Conservation (phyloP, 805 yeast species). For the Clavispora carvajalis region DNA sequence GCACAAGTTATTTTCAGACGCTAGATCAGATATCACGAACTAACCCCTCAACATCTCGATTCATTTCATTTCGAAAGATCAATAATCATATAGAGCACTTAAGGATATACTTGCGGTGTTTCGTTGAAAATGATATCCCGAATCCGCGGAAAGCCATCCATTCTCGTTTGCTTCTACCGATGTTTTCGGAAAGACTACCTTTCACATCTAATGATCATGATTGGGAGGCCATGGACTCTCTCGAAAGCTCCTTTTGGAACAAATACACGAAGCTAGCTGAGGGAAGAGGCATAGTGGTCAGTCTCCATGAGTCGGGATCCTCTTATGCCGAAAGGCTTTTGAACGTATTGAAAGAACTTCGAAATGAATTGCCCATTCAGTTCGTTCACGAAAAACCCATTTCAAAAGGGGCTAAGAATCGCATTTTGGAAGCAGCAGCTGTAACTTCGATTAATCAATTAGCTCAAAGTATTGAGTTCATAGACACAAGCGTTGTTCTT, state of each 20-base stretch:
- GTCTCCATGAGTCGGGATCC: constrained; percentile 10
- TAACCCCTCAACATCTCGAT: constrained; percentile 9
- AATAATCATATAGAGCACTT: constrained; percentile 13
- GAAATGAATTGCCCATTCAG: constrained; percentile 11
- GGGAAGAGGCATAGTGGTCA: constrained; percentile 14
- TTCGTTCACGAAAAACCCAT: constrained; percentile 12
- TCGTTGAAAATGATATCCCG: constrained; percentile 5
- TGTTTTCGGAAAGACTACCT: constrained; percentile 11
- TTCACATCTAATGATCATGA: constrained; percentile 2
- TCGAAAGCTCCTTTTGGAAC: constrained; percentile 6
- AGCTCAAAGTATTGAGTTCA: constrained; percentile 7
- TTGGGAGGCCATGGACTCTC: constrained; percentile 3
- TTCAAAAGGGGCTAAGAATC: constrained; percentile 3
- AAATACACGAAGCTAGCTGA: constrained; percentile 4
- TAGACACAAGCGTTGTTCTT: constrained; percentile 17
- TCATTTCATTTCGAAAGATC: constrained; percentile 7
- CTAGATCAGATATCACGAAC: constrained; percentile 1
- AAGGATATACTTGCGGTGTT: constrained; percentile 9
- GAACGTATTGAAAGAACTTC: constrained; percentile 6
- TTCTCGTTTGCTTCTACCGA: constrained; percentile 9
- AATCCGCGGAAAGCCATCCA: background rate
- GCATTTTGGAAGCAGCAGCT: constrained; percentile 4
- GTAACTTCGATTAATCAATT: background rate
- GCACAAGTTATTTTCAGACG: constrained; percentile 9
- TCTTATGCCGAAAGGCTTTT: constrained; percentile 10